Percentiles rank a stretch among this genome's conserved stretches.
Evolutionary conservation across 179 eudicot genomes (phyloP).

Genomic region (Vitellaria paradoxa): DNA sequence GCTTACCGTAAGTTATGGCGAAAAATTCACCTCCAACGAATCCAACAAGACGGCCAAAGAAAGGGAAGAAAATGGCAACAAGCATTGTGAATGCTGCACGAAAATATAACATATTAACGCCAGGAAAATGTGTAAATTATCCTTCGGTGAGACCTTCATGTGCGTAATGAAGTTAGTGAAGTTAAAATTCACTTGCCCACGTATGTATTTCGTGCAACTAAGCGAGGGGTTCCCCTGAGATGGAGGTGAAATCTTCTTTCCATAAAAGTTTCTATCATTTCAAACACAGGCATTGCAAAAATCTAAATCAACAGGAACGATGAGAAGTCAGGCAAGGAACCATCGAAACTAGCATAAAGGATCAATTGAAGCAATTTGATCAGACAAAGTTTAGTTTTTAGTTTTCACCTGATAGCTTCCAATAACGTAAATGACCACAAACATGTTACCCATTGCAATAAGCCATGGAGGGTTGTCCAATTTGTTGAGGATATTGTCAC

Average conservation of each 20-base stretch:
- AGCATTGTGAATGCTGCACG: slow-evolving; percentile 63
- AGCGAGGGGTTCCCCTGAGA: slow-evolving; percentile 42
- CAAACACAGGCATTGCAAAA: slow-evolving; percentile 75
- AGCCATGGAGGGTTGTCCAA: slow-evolving; percentile 64
- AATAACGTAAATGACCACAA: slow-evolving; percentile 59
- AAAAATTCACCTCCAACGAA: slow-evolving; percentile 84
- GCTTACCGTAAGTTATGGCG: slow-evolving; percentile 73
- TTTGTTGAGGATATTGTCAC: slow-evolving; percentile 53
- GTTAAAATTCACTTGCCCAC: slow-evolving; percentile 46
- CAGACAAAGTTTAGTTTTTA: not conserved
- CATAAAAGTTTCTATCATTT: slow-evolving; percentile 63
- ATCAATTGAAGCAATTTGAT: not conserved
- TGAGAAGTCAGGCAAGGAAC: not conserved
- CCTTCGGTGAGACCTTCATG: too few relatives aligned
- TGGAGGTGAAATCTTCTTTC: slow-evolving; percentile 46
- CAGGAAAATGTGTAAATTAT: not conserved
- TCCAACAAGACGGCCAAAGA: slow-evolving; percentile 71
- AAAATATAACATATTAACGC: not conserved
- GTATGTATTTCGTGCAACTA: slow-evolving; percentile 42
- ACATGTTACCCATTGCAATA: slow-evolving; percentile 53
- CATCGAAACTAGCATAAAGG: not conserved
- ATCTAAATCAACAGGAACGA: slow-evolving; percentile 28
- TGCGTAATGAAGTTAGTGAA: not conserved
- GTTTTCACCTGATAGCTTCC: slow-evolving; percentile 62
- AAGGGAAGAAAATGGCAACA: slow-evolving; percentile 61